Conservation (phyloP, 305 asterid species). For the Fraxinus latifolia region DNA sequence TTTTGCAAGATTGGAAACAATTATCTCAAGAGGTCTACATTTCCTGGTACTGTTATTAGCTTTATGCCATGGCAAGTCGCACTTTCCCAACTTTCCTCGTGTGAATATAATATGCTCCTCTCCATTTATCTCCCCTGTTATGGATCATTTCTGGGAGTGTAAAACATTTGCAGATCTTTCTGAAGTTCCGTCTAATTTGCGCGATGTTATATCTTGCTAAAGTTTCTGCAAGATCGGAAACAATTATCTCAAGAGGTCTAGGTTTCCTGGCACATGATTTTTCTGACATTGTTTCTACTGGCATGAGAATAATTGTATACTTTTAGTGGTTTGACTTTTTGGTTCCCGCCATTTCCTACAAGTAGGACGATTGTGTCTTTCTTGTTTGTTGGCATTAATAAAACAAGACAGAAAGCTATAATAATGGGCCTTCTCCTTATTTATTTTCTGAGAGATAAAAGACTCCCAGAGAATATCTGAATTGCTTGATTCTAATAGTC, state of each 20-base stretch:
- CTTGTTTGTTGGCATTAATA: background rate
- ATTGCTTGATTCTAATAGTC: background rate
- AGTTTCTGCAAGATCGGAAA: background rate
- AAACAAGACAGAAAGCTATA: background rate
- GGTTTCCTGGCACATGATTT: slow-evolving; percentile 14
- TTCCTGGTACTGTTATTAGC: slow-evolving; percentile 3
- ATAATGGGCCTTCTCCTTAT: background rate
- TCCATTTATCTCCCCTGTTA: background rate
- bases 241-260: background rate
- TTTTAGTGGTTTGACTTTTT: slow-evolving; percentile 4
- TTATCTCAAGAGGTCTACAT: background rate
- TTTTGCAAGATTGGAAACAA: background rate
- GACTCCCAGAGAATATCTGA: background rate
- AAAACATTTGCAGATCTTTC: background rate
- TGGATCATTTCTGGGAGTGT: background rate
- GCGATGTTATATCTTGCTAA: background rate
- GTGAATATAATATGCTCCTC: background rate
- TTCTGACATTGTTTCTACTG: slow-evolving; percentile 19
- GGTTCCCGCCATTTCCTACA: background rate
- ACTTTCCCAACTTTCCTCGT: background rate
- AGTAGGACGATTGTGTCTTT: background rate
- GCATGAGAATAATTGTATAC: slow-evolving; percentile 1
- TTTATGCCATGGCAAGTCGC: background rate
- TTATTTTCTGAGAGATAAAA: background rate
- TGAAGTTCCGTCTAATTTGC: background rate